Evolutionary conservation across 2,329 filamentous ascomycete species (phyloP), one percentile per base, ranked within the genome.

Genomic region (Monosporascus sp.): DNA sequence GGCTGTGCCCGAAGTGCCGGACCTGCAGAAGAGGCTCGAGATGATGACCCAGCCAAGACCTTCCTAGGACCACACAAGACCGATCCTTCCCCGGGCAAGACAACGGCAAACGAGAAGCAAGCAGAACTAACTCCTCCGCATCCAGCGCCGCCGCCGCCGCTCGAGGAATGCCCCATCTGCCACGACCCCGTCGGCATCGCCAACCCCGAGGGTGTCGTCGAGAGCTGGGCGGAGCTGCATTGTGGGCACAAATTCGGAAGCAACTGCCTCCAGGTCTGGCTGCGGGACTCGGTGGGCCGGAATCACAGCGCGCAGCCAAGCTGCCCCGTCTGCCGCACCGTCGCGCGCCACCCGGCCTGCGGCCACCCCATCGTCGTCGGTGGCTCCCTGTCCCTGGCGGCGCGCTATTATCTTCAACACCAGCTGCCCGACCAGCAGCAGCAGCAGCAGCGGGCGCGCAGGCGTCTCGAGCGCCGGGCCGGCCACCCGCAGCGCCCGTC

Each of bases 221-320:
- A 77, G 59, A 55, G 63, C 3, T 76, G 73, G 74, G 69, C 70
- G 18, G 55, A 60, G 26, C 62, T 77, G 7, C 70, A 73, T 14
- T 77, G 74, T 61, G 70, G 71, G 5, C 74, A 77, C 61, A 64
- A 65, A 28, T 77, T 77, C 59, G 74, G 74, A 43, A 68, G 66
- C 43, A 56, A 66, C 51, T 77, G 74, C 65, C 70, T 75, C 62
- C 74, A 74, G 54, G 66, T 65, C 48, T 77, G 75, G 69, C 68
- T 77, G 14, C 54, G 66, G 45, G 64, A 67, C 43, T 62, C 60
- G n/a, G 53, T 72, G 51, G 65, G 67, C 44, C 69, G 68, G 55
- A 65, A 70, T 40, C 65, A 67, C 5, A 60, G 65, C 55, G 49
- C 54, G 8, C 58, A 54, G 43, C 69, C 72, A 2, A 63, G 61